Base-by-base conservation (phyloP, 257 asterid species). In the Nicotiana paniculata region DNA sequence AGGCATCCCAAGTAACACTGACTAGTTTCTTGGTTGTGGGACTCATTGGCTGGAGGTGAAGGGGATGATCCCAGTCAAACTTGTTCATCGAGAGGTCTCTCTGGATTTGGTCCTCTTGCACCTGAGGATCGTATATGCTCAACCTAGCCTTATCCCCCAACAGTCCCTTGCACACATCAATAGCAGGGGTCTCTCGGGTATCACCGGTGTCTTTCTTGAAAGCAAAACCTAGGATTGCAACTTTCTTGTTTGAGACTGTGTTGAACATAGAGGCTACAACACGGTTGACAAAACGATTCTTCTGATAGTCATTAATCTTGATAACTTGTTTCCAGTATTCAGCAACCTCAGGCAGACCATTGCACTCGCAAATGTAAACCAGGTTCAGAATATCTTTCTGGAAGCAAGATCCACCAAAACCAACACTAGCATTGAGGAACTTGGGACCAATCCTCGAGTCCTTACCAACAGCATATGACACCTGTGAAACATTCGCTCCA, bases 11-110 rank as follows among this genome's bases (percentile, higher is more conserved):
- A 65, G 87, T 90, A 12, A 87, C 87, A 0, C 88, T 88, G 39
- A 93, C 95, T 88, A 91, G 91, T 85, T 92, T 93, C 84, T 86
- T 88, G 4, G 97, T 88, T 55, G 97, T 88, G 78, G 97, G 98
- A 81, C 98, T 93, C 93, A 89, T 90, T 1, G 97, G 97, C 86
- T 93, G 97, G 80, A 93, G 97, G 82, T 92, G 97, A 17, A 91
- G 95, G 30, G 97, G 98, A 79, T 93, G 98, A 84, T 93, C 98
- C 98, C 98, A 93, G 54, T 93, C 98, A 66, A 92, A 93, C 82
- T 92, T 90, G 77, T 92, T 92, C 98, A 93, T 88, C 3, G 92
- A 80, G n/a, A 93, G 97, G 85, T 93, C 98, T 77, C 97, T 87
- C 87, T 93, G 97, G 87, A 93, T 91, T 84, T 93, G 98, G 82